Conservation (phyloP, 202 grass and related monocot genomes). For the Schoenoplectus tabernaemontani region DNA sequence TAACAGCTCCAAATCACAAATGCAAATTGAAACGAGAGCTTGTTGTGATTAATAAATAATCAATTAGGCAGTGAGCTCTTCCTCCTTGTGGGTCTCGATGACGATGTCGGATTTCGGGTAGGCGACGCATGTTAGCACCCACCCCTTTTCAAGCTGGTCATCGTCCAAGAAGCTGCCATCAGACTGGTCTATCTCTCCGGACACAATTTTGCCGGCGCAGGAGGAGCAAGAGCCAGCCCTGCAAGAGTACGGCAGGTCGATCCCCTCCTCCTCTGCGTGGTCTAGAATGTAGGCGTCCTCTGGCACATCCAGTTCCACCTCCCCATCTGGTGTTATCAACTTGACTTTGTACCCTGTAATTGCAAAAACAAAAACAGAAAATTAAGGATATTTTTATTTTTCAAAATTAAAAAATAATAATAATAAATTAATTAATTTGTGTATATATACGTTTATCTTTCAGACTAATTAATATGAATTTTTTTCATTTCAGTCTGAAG, state of each 20-base stretch:
- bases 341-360: slow-evolving; percentile 63
- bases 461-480: too few relatives aligned
- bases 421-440: too few relatives aligned
- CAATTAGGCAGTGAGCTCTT: slow-evolving; percentile 29
- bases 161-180: slow-evolving; percentile 78
- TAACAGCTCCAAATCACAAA: neutral
- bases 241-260: slow-evolving; percentile 87
- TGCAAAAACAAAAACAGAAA: too few relatives aligned
- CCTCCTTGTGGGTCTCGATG: slow-evolving; percentile 95
- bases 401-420: neutral
- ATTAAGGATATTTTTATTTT: too few relatives aligned
- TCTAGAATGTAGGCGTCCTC: slow-evolving; percentile 75
- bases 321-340: slow-evolving; percentile 50
- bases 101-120: slow-evolving; percentile 67
- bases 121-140: slow-evolving; percentile 71
- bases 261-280: slow-evolving; percentile 53
- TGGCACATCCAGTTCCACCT: slow-evolving; percentile 44
- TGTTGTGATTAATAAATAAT: neutral
- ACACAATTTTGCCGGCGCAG: slow-evolving; percentile 63
- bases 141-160: slow-evolving; percentile 45
- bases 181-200: slow-evolving; percentile 58
- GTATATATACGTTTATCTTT: too few relatives aligned
- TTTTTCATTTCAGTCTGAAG: too few relatives aligned
- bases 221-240: slow-evolving; percentile 69
- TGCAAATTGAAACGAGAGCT: neutral